phyloP scores from a whole-genome alignment of 2,329 filamentous ascomycete species.

The Drechslerella coelobrocha region DNA sequence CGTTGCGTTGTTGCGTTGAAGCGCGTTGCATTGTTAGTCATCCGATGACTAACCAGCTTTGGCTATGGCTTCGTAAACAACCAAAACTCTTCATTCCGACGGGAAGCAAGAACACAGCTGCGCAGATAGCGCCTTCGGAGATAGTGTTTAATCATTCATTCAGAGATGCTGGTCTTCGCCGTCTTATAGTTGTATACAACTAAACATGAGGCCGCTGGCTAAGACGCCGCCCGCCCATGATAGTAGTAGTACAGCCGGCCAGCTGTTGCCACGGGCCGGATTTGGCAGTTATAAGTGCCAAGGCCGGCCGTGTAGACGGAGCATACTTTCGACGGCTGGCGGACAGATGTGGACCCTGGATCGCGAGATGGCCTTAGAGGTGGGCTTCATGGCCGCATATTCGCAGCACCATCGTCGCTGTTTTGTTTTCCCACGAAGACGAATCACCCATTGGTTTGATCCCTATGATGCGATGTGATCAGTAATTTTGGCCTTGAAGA shows the following conservation, averaged over 20 bases:
- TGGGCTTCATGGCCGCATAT: no score
- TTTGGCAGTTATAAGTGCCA: background rate
- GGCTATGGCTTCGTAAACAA: no score
- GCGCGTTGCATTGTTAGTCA: background rate
- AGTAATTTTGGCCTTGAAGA: background rate
- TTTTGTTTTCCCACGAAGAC: no score
- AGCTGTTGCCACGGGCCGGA: background rate
- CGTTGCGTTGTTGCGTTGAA: background rate
- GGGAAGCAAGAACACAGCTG: background rate
- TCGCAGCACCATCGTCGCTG: no score
- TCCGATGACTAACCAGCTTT: no score
- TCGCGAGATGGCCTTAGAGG: background rate
- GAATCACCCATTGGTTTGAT: no score
- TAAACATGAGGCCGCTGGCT: background rate
- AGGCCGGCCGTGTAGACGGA: background rate
- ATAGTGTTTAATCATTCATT: no score
- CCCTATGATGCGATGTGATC: background rate
- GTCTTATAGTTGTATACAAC: no score
- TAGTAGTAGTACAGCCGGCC: slow-evolving; percentile 2
- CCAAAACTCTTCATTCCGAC: background rate
- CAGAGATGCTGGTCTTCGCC: no score
- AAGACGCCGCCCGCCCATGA: background rate
- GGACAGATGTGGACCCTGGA: background rate
- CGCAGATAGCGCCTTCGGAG: background rate
- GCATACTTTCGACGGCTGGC: background rate